These are phyloP conservation scores for Dendryphion nanum DNA, from an alignment of 2,329 filamentous ascomycete genomes.

Conservation along the genomic window DNA sequence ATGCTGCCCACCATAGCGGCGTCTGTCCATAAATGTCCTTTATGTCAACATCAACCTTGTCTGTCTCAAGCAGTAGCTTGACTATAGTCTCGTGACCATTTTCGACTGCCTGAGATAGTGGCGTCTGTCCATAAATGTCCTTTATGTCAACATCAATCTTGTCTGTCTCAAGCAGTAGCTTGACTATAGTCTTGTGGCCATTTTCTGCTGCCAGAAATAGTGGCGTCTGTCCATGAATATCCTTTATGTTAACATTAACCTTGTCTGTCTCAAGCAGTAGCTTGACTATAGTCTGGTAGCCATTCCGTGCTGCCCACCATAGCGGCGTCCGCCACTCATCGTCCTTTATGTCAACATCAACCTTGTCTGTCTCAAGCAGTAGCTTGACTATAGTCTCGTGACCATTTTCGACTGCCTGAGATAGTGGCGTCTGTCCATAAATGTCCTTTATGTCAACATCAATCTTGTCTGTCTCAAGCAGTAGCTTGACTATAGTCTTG, in stretches of 20 bases:
- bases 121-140: background rate
- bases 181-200: background rate
- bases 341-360: background rate
- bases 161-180: background rate
- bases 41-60: background rate
- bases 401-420: too few species aligned
- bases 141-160: slow-evolving; percentile 1
- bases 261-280: background rate
- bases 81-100: background rate
- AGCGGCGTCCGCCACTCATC: background rate
- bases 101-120: background rate
- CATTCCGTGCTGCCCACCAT: background rate
- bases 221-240: background rate
- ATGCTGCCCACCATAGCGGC: background rate
- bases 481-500: too few species aligned
- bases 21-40: background rate
- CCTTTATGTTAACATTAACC: background rate
- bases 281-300: background rate
- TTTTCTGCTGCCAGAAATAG: background rate
- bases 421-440: too few species aligned
- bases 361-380: too few species aligned
- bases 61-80: background rate
- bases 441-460: too few species aligned
- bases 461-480: too few species aligned
- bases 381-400: too few species aligned